Evolutionary conservation across 768 basidiomycete species (phyloP), one percentile per base, ranked within the genome.

Genomic region (Scleroderma citrinum): DNA sequence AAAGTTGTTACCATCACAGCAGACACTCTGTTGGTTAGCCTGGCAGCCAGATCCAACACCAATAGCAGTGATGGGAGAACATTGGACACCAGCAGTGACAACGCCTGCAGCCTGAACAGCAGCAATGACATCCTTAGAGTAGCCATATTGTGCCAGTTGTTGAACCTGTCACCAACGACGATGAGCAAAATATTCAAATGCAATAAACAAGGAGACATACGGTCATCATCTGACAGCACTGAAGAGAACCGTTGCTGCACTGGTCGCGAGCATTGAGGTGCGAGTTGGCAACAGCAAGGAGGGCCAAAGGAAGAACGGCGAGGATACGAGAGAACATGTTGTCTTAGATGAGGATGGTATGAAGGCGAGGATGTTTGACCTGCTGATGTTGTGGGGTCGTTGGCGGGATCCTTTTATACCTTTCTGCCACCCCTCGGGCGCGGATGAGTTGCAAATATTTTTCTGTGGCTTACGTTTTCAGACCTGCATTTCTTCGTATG

Each of bases 291-390:
- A 50, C 43, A 19, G 24, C 58, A 8, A 58, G 36, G 26, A 56
- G 41, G 46, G 51, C 61, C 7, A 62, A 31, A 13, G 54, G 54
- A 3, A 54, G n/a, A 21, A 63, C 45, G 30, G 61, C 47, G 10
- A 57, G 16, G 47, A 58, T 5, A 5, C 54, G 56, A 41, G 60
- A 45, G 19, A 61, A 50, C 59, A 59, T 59, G 38, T 6, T 20
- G 19, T 39, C 19, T 39, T 19, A 11, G 23, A 13, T n/a, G 38
- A 39, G 38, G 26, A 29, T 29, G 26, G 8, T 5, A 29, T 4
- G 26, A 29, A 29, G 26, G 26, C 26, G 26, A 29, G 8, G 26
- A 29, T 29, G 26, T 29, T 29, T 29, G 26, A 29, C 26, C 26
- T 29, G 26, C 26, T 29, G 26, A 29, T 4, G 5, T 29, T 29